phyloP scores from a whole-genome alignment of 768 basidiomycete genomes.

The Suillus hirtellus region DNA sequence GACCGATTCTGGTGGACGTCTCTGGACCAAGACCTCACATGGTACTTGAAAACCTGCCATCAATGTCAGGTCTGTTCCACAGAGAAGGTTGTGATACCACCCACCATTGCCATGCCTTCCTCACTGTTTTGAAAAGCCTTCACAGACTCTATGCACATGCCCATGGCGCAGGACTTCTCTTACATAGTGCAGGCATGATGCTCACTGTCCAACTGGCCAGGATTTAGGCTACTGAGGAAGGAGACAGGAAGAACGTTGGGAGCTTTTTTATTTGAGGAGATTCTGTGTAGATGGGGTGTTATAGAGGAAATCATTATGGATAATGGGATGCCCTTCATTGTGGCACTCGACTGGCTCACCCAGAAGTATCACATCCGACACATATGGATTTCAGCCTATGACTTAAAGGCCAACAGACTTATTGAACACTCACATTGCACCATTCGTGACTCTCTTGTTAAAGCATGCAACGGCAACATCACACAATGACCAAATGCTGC shows the following conservation, averaged over 20 bases:
- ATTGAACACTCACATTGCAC: no score
- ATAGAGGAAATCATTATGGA: no score
- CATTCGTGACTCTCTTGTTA: conserved; percentile 30
- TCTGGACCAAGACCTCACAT: conserved; percentile 25
- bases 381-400: no score
- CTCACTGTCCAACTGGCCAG: no score
- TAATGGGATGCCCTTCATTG: no score
- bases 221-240: no score
- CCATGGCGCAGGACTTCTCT: not conserved
- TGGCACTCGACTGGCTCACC: no score
- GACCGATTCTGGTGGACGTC: conserved; percentile 14
- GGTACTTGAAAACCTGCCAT: conserved; percentile 33
- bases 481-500: conserved; percentile 28
- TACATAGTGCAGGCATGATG: conserved; percentile 5
- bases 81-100: conserved; percentile 21
- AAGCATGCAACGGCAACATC: conserved; percentile 33
- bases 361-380: no score
- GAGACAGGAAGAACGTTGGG: no score
- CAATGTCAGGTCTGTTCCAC: conserved; percentile 31
- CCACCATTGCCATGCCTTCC: conserved; percentile 20
- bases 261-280: no score
- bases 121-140: conserved; percentile 28
- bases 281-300: no score
- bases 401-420: no score
- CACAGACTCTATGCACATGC: conserved; percentile 34